These are phyloP conservation scores for Sporothrix dimorphospora DNA, from an alignment of 2,329 filamentous ascomycete genomes.

Conservation along the genomic window DNA sequence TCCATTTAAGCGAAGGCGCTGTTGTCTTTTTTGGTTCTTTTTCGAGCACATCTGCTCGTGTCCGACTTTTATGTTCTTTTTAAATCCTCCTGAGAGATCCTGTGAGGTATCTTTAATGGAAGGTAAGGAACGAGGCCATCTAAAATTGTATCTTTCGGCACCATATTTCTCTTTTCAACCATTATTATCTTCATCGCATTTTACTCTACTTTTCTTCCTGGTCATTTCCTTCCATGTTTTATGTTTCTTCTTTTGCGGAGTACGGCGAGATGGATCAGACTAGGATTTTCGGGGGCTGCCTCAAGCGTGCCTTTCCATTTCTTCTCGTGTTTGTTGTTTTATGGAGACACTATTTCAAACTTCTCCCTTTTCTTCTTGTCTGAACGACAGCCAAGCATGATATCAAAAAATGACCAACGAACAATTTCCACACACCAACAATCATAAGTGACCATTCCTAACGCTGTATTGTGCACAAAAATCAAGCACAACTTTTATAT, in stretches of 20 bases:
- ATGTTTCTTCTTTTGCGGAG: background rate
- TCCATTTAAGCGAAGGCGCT: conserved; percentile 16
- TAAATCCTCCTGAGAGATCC: background rate
- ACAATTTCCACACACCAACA: background rate
- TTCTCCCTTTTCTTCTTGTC: background rate
- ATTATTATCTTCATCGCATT: no score
- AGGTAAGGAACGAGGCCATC: background rate
- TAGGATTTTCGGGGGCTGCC: background rate
- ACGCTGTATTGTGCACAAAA: background rate
- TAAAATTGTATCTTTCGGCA: background rate
- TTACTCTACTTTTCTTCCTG: no score
- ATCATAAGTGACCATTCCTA: background rate
- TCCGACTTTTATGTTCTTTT: background rate
- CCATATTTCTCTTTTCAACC: background rate
- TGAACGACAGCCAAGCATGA: background rate
- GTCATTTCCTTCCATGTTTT: no score
- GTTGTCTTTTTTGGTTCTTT: background rate
- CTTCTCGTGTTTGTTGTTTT: no score
- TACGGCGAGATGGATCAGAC: background rate
- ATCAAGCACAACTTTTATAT: background rate
- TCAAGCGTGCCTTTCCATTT: no score
- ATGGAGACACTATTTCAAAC: no score
- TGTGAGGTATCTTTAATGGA: background rate
- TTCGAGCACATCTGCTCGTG: background rate
- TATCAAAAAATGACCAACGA: background rate